Base-by-base conservation (phyloP, 805 yeast species). In the Wickerhamomyces hampshirensis region DNA sequence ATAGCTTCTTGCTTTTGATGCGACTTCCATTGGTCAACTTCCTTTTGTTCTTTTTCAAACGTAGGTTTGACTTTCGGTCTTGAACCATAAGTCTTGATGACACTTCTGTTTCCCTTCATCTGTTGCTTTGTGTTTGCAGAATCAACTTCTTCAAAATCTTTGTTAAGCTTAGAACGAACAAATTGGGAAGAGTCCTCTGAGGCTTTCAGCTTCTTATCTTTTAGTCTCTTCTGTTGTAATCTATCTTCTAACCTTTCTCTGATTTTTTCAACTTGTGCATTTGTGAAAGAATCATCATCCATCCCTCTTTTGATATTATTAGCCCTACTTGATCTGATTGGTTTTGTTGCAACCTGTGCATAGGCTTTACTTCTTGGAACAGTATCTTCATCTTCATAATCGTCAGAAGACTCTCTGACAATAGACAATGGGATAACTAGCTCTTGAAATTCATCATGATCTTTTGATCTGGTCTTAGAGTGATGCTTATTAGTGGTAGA, bases 361-460 rank as follows among this genome's bases (percentile, higher is more conserved):
- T 35, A 59, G 36, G 30, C 50, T 41, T 42, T 55, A 40, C 28
- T 23, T 28, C 43, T 40, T 28, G 46, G 48, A 26, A 33, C 39
- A 15, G 17, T 28, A 8, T 14, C 18, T 8, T 23, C 35, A 11
- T 21, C 24, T 8, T 7, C 24, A 11, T 21, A 21, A 8, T 13
- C 14, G 18, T 17, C 9, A 7, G 17, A 16, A 9, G 31, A 18
- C 9, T 23, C 33, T 23, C 30, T n/a, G 18, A 30, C 30, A 39
- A 17, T 9, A 31, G 24, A 21, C 11, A 21, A 21, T 8, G 24
- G 24, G 11, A 21, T 7, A 7, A 21, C 24, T 37, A 3, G 48
- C 28, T 24, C 39, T 26, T 9, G 47, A 48, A 43, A 33, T 18
- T 14, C 29, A 5, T 30, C 42, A 19, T 18, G 12, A 5, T 15